Base-by-base conservation (phyloP, 495 filamentous ascomycete genomes). In the Paragyromitra xinjiangensis region DNA sequence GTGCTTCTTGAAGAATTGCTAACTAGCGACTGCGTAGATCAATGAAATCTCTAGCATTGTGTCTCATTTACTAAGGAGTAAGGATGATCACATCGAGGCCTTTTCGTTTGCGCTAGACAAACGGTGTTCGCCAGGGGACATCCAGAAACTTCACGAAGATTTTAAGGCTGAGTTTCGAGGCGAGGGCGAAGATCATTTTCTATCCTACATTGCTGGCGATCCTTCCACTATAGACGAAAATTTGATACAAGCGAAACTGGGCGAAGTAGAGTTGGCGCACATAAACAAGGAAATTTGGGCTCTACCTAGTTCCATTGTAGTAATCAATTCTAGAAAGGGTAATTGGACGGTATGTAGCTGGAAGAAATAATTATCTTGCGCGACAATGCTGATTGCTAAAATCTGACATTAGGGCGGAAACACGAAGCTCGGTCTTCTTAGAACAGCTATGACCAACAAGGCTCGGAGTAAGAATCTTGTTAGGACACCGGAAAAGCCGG, bases 381-480 rank as follows among this genome's bases (percentile, higher is more conserved):
- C 8, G 26, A 58, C 14, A 14, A 24, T 6, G n/a, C 16, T 16
- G 53, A 37, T 63, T 62, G 16, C 73, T 75, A 9, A 59, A 48
- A 69, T 4, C 0, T 40, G 2, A 24, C 16, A 61, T 11, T 63
- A 86, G 83, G 90, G 88, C 63, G 89, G 94, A 19, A 94, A 91
- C 0, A 98, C 95, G 0, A 84, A 88, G n/a, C 84, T 98, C 2
- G 95, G 95, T 45, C 88, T 89, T 51, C 86, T 97, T 26, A 89
- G 95, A 19, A 89, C 88, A 3, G 89, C 91, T 0, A 80, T 98
- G 0, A 89, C 94, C 82, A 86, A 88, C 24, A 85, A 86, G 29
- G 93, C 92, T 11, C 86, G 94, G 1, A 84, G 86, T 44, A 76
- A 85, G 29, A 88, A 86, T 2, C 83, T 93, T 42, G 83, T 94